Base-by-base conservation (phyloP, 1,284 basidiomycete genomes). In the Anthracocystis setariae region DNA sequence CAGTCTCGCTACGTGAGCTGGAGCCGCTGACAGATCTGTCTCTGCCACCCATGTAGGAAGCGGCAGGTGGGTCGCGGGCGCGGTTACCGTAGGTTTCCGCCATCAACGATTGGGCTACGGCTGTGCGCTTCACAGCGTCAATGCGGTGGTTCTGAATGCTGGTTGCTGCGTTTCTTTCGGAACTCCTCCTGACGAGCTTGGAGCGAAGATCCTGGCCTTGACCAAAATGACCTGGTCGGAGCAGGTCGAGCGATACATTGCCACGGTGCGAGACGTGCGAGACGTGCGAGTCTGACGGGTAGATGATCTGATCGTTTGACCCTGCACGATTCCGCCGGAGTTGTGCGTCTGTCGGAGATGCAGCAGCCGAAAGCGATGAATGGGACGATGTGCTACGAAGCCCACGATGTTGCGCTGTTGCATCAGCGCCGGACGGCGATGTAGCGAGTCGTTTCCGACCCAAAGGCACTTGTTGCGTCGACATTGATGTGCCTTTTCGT, bases 361-460 rank as follows among this genome's bases (percentile, higher is more conserved):
- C 29, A 29, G 42, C 48, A 21, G 56, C 48, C 4, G 66, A 63
- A 10, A 72, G 58, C 10, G 69, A 63, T 12, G 69, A 72, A 3
- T 64, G 63, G 8, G 69, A 66, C 8, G 64, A 63, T 3, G 64
- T 29, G 35, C 45, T 59, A 24, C 69, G 63, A 10, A 72, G 69
- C 1, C 52, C 50, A 25, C 33, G 55, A 13, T 60, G 59, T 25
- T 51, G 48, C 18, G 44, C 52, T 5, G 57, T 38, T 21, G 45
- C 50, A 12, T 42, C 37, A 8, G 67, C 67, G 23, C 56, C 61
- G 1, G 55, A 47, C 5, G 29, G 45, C 3, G 59, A 63, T 7
- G 46, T 23, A 4, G 60, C 43, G 15, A 60, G 49, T 13, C 46
- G 43, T 12, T 7, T 29, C 12, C 29, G 29, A 12, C 29, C 12